Base-by-base conservation (phyloP, 441 rosid genomes). In the Gossypium laxum region DNA sequence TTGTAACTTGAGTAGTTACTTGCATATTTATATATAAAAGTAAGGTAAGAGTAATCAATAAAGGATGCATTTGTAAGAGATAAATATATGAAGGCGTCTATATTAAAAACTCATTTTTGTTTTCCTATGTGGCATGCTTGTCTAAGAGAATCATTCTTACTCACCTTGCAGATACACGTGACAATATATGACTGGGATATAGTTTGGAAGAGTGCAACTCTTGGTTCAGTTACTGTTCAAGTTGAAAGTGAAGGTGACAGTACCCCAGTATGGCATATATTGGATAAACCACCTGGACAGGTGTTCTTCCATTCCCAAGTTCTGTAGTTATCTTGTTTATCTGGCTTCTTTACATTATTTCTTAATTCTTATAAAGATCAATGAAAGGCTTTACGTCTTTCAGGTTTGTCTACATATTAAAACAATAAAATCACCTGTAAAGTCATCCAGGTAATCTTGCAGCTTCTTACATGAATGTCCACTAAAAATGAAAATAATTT, bases 171-270 rank as follows among this genome's bases (percentile, higher is more conserved):
- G 99, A 94, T 94, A 74, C 86, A 80, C 70, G 94, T 92, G 64
- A 89, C 98, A 55, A 92, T 94, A 84, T 90, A 92, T 83, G 99
- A 94, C 74, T 94, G 99, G 99, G 99, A 94, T 82, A 92, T 94
- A 71, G 88, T 94, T 76, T 94, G 99, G 99, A 94, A 92, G 83
- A 94, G 99, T 86, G 81, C 99, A 59, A 84, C 85, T 75, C 96
- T 94, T 75, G 99, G 99, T 81, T 89, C 99, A 38, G 99, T 90
- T 71, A 90, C 85, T 77, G 86, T 94, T 55, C 83, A 81, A 52
- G 89, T 94, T 79, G 97, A 92, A 76, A 85, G 81, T 72, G 99
- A 92, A 84, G 96, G 93, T 76, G 91, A 89, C 82, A 90, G 92
- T 72, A 92, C 87, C 70, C 89, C 96, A 67, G 82, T 88, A 56